Percentiles rank a stretch among this genome's conserved stretches.
Conservation (phyloP, 305 asterid genomes). For the Fraxinus latifolia region DNA sequence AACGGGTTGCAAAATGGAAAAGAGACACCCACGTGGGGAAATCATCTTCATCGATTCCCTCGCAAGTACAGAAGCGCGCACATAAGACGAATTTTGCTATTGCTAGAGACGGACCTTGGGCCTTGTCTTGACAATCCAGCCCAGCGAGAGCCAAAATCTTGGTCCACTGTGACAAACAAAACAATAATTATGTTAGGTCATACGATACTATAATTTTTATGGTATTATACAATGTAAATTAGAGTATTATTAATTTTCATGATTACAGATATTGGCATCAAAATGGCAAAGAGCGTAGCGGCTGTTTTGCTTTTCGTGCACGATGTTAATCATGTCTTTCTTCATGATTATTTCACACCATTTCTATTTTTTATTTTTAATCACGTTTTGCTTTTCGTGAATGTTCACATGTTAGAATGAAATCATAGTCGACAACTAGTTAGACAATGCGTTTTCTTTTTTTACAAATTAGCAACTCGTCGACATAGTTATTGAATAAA, state of each 20-base stretch:
- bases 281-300: neutral
- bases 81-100: neutral
- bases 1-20: constrained; percentile 36
- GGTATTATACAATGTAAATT: neutral
- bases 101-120: neutral
- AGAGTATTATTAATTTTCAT: too few relatives aligned
- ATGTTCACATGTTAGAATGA: neutral
- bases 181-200: neutral
- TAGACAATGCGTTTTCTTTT: neutral
- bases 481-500: neutral
- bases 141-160: neutral
- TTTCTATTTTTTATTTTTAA: neutral
- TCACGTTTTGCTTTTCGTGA: neutral
- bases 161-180: neutral
- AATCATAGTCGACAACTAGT: neutral
- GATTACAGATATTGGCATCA: neutral
- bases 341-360: neutral
- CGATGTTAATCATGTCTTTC: neutral
- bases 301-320: neutral
- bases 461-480: neutral
- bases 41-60: constrained; percentile 34
- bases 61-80: neutral
- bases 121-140: neutral
- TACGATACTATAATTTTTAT: neutral
- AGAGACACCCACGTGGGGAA: constrained; percentile 38